These are phyloP conservation scores for Albophoma yamanashiensis DNA, from an alignment of 2,329 filamentous ascomycete species.

Conservation along the genomic window DNA sequence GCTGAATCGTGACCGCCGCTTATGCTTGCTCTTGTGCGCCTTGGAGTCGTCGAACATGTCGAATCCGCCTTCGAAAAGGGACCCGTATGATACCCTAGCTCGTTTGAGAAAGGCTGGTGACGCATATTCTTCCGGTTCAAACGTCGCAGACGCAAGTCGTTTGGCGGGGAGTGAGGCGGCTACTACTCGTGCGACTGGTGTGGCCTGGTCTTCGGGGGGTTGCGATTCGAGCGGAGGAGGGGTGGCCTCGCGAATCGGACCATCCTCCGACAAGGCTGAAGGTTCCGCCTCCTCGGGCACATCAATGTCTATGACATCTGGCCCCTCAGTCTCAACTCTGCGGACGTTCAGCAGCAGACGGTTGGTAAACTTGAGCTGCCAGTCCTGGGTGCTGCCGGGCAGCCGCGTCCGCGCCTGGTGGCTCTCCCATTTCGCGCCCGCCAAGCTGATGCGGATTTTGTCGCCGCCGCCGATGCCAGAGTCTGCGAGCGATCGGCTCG, in stretches of 20 bases:
- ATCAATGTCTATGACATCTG: constrained; percentile 43
- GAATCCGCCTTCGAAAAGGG: constrained; percentile 50
- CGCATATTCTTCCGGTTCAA: constrained; percentile 46
- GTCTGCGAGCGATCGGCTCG: constrained; percentile 58
- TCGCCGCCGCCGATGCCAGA: constrained; percentile 70
- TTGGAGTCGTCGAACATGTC: constrained; percentile 61
- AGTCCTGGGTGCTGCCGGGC: constrained; percentile 42
- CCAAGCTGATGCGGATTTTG: constrained; percentile 56
- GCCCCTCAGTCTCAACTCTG: constrained; percentile 33
- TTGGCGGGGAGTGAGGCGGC: constrained; percentile 16
- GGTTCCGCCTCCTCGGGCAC: constrained; percentile 9
- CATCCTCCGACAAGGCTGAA: background rate
- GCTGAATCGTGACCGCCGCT: constrained; percentile 61
- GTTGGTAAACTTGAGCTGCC: constrained; percentile 46
- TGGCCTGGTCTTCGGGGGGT: background rate
- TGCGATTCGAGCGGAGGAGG: background rate
- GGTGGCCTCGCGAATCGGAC: background rate
- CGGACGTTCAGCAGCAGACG: constrained; percentile 33
- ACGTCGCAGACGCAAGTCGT: constrained; percentile 19
- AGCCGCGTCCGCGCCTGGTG: constrained; percentile 35
- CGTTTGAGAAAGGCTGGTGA: constrained; percentile 76
- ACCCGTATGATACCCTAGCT: constrained; percentile 57
- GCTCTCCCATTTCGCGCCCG: constrained; percentile 55
- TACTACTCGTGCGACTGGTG: constrained; percentile 3
- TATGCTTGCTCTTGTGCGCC: constrained; percentile 17